A percentile compares a stretch with the other conserved stretches of the same genome.
Conservation (phyloP, 139 green algal species). For the Deuterostichococcus epilithicus region DNA sequence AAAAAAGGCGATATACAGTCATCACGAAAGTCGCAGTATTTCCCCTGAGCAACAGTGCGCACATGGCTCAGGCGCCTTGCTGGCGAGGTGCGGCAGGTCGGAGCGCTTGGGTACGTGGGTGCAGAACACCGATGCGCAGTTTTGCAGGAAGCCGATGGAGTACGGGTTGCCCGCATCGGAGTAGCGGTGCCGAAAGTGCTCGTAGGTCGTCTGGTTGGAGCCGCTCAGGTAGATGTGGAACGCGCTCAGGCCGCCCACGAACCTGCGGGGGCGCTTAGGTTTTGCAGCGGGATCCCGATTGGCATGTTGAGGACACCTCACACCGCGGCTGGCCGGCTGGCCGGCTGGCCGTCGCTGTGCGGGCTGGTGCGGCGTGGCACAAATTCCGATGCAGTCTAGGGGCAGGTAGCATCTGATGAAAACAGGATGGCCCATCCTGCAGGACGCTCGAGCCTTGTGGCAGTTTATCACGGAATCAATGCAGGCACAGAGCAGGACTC, state of each 20-base stretch:
- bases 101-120: constrained; percentile 10
- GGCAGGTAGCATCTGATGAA: not conserved
- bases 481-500: not conserved
- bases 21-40: too few relatives aligned
- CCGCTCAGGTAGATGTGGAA: constrained; percentile 92
- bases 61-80: not conserved
- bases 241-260: constrained; percentile 86
- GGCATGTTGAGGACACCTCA: not conserved
- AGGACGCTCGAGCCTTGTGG: constrained; percentile 5
- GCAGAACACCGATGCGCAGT: constrained; percentile 35
- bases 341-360: too few relatives aligned
- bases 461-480: not conserved
- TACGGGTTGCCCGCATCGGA: constrained; percentile 35
- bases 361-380: too few relatives aligned
- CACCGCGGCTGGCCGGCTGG: too few relatives aligned
- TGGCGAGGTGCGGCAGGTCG: not conserved
- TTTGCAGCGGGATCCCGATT: not conserved
- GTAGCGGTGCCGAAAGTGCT: constrained; percentile 84
- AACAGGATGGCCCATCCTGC: not conserved
- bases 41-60: too few relatives aligned
- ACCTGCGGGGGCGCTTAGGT: constrained; percentile 35
- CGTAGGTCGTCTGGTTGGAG: constrained; percentile 96
- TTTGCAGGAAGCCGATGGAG: constrained; percentile 13
- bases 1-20: too few relatives aligned
- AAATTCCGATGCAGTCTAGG: too few relatives aligned